Evolutionary conservation across 805 yeast species (phyloP).

Genomic region (Kodamaea nitidulidarum): DNA sequence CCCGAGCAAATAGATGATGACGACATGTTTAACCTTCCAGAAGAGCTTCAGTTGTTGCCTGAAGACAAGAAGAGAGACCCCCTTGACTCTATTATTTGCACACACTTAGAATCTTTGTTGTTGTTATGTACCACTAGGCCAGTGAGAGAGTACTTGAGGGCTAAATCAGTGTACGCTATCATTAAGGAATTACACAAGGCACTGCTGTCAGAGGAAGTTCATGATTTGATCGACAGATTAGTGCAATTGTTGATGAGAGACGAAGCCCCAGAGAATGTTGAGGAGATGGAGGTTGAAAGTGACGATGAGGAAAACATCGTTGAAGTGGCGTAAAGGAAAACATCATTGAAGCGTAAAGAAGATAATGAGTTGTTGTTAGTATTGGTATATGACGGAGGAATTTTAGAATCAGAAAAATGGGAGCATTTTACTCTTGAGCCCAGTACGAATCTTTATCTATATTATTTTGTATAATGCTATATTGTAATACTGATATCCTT

Average conservation of each 20-base stretch:
- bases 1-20: slow-evolving; percentile 77
- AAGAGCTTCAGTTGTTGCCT: slow-evolving; percentile 75
- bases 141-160: slow-evolving; percentile 73
- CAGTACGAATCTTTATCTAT: background rate
- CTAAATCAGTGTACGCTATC: slow-evolving; percentile 79
- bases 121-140: slow-evolving; percentile 71
- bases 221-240: slow-evolving; percentile 72
- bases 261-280: slow-evolving; percentile 50
- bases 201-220: slow-evolving; percentile 39
- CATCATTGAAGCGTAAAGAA: too few relatives aligned
- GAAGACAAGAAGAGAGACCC: slow-evolving; percentile 78
- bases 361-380: too few relatives aligned
- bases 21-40: slow-evolving; percentile 84
- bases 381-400: too few relatives aligned
- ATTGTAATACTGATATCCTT: background rate
- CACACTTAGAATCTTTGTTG: slow-evolving; percentile 75
- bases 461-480: background rate
- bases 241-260: slow-evolving; percentile 94
- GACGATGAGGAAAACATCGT: slow-evolving; percentile 49
- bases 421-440: too few relatives aligned
- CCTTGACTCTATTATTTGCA: slow-evolving; percentile 54
- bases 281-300: slow-evolving; percentile 43
- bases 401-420: too few relatives aligned
- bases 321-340: slow-evolving; percentile 43
- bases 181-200: slow-evolving; percentile 80